These are phyloP conservation scores for Geotrichum fermentans DNA, from an alignment of 1,139 yeast genomes.

Conservation along the genomic window DNA sequence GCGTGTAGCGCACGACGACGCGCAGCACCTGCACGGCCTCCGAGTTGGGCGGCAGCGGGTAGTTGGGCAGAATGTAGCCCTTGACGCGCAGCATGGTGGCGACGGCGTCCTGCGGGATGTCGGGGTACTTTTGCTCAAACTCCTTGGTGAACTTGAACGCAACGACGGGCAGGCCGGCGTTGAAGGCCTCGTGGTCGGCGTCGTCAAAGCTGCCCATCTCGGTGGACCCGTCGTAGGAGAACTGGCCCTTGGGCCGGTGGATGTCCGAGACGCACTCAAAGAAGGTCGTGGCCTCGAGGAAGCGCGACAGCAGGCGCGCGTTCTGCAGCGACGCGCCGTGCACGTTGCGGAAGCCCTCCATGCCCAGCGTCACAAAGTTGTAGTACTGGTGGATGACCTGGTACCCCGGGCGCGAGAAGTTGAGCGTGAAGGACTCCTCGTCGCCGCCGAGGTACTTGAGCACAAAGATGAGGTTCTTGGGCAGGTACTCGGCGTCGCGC, in stretches of 20 bases:
- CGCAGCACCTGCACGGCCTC: slow-evolving; percentile 63
- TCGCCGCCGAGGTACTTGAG: slow-evolving; percentile 83
- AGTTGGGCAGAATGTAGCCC: slow-evolving; percentile 88
- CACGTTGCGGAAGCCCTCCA: slow-evolving; percentile 59
- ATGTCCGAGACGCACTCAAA: slow-evolving; percentile 75
- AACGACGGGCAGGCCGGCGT: slow-evolving; percentile 85
- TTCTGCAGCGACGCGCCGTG: slow-evolving; percentile 62
- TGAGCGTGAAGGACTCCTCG: slow-evolving; percentile 80
- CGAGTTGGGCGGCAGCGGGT: slow-evolving; percentile 65
- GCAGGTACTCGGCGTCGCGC: slow-evolving; percentile 61
- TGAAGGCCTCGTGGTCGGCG: slow-evolving; percentile 40
- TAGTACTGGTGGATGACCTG: slow-evolving; percentile 85
- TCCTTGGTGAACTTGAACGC: slow-evolving; percentile 68
- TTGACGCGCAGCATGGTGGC: slow-evolving; percentile 70
- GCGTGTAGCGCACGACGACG: slow-evolving; percentile 73
- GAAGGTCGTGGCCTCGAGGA: slow-evolving; percentile 59
- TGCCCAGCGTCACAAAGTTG: slow-evolving; percentile 67
- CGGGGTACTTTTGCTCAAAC: slow-evolving; percentile 60
- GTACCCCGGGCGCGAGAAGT: slow-evolving; percentile 90
- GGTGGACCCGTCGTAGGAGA: slow-evolving; percentile 13
- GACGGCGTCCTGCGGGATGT: slow-evolving; percentile 76
- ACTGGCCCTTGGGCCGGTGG: slow-evolving; percentile 52
- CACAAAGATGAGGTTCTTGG: slow-evolving; percentile 67
- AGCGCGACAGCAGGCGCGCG: slow-evolving; percentile 63
- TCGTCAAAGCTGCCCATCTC: slow-evolving; percentile 22